phyloP scores from a whole-genome alignment of 768 basidiomycete species.

The Hygrophoropsis aurantiaca region DNA sequence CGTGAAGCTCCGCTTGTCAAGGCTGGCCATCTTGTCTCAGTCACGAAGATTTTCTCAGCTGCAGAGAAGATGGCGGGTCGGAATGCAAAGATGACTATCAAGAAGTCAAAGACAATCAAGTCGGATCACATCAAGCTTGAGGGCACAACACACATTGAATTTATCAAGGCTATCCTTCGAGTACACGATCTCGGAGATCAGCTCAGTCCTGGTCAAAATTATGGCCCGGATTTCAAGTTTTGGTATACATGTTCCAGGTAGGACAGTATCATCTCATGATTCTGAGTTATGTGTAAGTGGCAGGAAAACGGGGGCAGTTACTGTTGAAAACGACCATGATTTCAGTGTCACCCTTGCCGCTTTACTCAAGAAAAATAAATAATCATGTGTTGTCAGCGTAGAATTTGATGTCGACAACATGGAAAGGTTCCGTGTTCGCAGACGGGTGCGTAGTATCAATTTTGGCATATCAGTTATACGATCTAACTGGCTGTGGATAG shows the following conservation, averaged over 20 bases:
- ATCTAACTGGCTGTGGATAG: neutral
- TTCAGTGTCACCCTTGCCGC: constrained; percentile 2
- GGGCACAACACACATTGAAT: neutral
- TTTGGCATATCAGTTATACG: neutral
- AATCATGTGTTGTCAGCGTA: constrained; percentile 6
- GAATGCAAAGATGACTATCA: no score
- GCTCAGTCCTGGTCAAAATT: constrained; percentile 15
- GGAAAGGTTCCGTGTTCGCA: constrained; percentile 18
- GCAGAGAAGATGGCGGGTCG: no score
- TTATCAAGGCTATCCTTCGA: constrained; percentile 12
- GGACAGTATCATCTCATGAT: constrained; percentile 1
- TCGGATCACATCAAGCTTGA: neutral
- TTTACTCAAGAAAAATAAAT: constrained; percentile 10
- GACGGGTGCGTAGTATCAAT: constrained; percentile 1
- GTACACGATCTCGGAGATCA: constrained; percentile 12
- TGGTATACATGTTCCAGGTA: constrained; percentile 21
- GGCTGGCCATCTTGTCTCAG: no score
- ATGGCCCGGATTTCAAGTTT: constrained; percentile 21
- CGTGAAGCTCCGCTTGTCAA: no score
- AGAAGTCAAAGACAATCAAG: constrained; percentile 1
- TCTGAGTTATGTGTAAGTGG: no score
- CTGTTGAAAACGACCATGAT: constrained; percentile 8
- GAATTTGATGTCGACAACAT: constrained; percentile 22
- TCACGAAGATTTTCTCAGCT: no score
- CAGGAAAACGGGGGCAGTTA: constrained; percentile 6